Conservation (phyloP, 1,139 yeast species). For the Suhomyces bokatorum region DNA sequence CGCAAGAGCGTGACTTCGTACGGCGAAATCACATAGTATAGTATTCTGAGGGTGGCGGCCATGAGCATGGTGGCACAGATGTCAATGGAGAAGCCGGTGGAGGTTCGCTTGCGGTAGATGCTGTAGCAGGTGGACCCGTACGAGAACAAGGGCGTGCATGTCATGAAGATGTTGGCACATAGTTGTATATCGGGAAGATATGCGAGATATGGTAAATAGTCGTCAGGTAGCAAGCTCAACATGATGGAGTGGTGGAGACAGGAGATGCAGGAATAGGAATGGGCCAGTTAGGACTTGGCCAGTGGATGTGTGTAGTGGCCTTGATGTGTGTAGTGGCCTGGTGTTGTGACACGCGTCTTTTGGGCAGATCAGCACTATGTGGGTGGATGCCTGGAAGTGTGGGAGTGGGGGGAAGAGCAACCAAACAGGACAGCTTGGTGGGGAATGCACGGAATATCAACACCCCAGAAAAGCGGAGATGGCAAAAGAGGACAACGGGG, state of each 20-base stretch:
- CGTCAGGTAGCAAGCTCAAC: constrained; percentile 23
- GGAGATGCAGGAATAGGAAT: not conserved
- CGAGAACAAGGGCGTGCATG: constrained; percentile 79
- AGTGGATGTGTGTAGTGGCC: no score
- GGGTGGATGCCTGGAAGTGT: no score
- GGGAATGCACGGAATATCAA: not conserved
- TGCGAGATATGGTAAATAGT: constrained; percentile 33
- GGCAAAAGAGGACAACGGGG: no score
- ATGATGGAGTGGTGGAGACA: constrained; percentile 1
- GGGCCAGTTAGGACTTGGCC: not conserved
- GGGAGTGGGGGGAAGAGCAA: no score
- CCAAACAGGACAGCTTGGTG: not conserved
- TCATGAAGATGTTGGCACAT: constrained; percentile 48
- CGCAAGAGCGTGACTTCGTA: constrained; percentile 73
- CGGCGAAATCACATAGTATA: constrained; percentile 76
- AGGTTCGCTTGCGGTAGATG: constrained; percentile 61
- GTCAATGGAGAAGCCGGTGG: constrained; percentile 82
- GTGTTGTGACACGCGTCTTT: no score
- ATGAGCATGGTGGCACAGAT: constrained; percentile 89
- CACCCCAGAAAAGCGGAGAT: no score
- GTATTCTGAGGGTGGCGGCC: constrained; percentile 71
- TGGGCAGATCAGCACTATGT: no score
- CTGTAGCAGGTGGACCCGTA: constrained; percentile 81
- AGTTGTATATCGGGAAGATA: constrained; percentile 48
- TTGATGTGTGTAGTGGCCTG: no score